phyloP scores from a whole-genome alignment of 129 eudicot species.

The Glebionis coronaria region DNA sequence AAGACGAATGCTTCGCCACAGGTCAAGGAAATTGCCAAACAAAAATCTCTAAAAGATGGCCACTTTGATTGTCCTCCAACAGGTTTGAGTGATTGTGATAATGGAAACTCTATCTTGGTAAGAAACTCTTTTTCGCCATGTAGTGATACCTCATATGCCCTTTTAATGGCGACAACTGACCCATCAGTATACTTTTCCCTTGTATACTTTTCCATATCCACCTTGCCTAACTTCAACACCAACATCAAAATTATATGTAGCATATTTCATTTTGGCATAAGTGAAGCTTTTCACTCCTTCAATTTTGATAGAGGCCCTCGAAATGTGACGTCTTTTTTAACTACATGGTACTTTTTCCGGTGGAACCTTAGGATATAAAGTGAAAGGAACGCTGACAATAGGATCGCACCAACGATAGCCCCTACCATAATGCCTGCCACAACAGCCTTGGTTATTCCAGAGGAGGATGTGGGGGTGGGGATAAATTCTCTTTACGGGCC shows the following conservation, averaged over 20 bases:
- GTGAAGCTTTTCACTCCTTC: slow-evolving; percentile 57
- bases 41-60: too few relatives aligned
- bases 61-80: too few relatives aligned
- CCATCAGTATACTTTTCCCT: slow-evolving; percentile 61
- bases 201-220: slow-evolving; percentile 79
- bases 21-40: too few relatives aligned
- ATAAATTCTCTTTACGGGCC: slow-evolving; percentile 53
- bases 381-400: slow-evolving; percentile 56
- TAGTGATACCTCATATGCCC: slow-evolving; percentile 79
- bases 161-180: slow-evolving; percentile 75
- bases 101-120: too few relatives aligned
- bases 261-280: slow-evolving; percentile 58
- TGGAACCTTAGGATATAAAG: slow-evolving; percentile 46
- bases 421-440: slow-evolving; percentile 75
- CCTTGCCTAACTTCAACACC: too few relatives aligned
- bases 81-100: too few relatives aligned
- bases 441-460: slow-evolving; percentile 80
- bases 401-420: slow-evolving; percentile 56
- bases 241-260: slow-evolving; percentile 50
- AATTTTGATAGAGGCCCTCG: too few relatives aligned
- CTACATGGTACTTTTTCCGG: slow-evolving; percentile 34
- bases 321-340: slow-evolving; percentile 52
- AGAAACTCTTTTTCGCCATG: too few relatives aligned
- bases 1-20: too few relatives aligned
- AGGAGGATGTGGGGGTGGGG: slow-evolving; percentile 60